Evolutionary conservation across 176 grass and related monocot species (phyloP), one percentile per base, ranked within the genome.

Genomic region (Musa acuminata): DNA sequence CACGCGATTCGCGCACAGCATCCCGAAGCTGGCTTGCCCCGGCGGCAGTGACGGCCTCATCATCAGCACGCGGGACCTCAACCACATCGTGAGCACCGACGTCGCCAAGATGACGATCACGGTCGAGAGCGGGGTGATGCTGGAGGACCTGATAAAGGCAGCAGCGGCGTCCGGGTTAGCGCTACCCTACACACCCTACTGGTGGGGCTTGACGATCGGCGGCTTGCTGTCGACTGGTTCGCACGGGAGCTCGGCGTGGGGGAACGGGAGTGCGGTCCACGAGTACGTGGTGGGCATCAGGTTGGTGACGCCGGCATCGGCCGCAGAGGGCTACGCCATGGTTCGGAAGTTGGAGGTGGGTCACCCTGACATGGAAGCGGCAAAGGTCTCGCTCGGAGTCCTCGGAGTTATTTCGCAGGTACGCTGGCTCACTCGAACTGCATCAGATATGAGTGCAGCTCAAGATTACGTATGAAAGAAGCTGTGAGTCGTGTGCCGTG

Each of bases 371-470:
- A 52, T 92, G 13, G 80, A 91, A 51, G 89, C 92, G 5, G 84
- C 78, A 6, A 96, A 96, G 84, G 92, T 96, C 24, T 96, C 92
- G 0, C 89, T 96, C 11, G 92, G 92, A 68, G 86, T 96, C 8
- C 84, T 96, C 13, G 92, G 92, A 0, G 80, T 85, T 62, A 84
- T 92, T 72, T 96, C 89, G 72, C 86, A 92, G 92, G 92, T 96
- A 72, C 62, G n/a, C 0, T 12, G 63, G 75, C 29, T 3, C 23
- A 48, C 13, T 48, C 0, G 4, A 43, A 43, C 35, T 43, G 35
- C 4, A 43, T 43, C 35, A 43, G 4, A 43, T 43, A 43, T 6
- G 35, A 43, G 4, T 0, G 35, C 3, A 43, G 35, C 35, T 43
- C 35, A 43, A 43, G 4, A 43, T 43, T 6, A 43, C 35, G 35